Evolutionary conservation across 345 rosid genomes (phyloP).

Genomic region (Melaleuca alternifolia): DNA sequence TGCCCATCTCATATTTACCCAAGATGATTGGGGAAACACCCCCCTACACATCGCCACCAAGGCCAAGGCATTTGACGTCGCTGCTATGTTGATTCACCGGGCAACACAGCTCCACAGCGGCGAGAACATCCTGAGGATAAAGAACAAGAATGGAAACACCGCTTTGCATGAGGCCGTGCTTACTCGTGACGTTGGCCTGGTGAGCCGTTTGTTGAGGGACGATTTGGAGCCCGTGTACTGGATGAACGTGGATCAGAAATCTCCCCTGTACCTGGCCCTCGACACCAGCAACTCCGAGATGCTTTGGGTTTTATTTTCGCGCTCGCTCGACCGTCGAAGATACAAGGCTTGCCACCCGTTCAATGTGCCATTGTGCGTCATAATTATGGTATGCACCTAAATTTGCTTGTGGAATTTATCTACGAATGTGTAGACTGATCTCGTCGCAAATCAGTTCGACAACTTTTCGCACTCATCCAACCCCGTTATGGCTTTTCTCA

Average conservation of each 20-base stretch:
- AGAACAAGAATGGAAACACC: neutral
- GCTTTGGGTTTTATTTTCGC: neutral
- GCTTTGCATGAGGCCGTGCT: neutral
- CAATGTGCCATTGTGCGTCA: neutral
- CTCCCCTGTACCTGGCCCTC: neutral
- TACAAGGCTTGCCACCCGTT: neutral
- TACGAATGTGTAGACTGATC: neutral
- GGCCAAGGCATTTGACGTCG: neutral
- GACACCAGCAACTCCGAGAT: rapidly evolving
- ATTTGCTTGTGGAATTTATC: neutral
- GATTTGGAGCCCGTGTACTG: neutral
- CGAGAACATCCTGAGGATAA: neutral
- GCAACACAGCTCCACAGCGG: neutral
- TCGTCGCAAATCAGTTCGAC: neutral
- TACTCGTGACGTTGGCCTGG: rapidly evolving
- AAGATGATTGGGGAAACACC: too few relatives aligned
- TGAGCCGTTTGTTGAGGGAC: neutral
- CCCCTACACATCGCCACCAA: neutral
- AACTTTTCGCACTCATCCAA: too few relatives aligned
- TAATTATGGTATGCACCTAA: neutral
- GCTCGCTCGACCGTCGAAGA: neutral
- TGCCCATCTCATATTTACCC: too few relatives aligned
- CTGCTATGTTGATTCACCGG: neutral
- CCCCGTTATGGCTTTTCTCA: too few relatives aligned
- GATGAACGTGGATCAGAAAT: neutral